phyloP scores from a whole-genome alignment of 1,284 basidiomycete genomes.

The Leucoagaricus sp. region DNA sequence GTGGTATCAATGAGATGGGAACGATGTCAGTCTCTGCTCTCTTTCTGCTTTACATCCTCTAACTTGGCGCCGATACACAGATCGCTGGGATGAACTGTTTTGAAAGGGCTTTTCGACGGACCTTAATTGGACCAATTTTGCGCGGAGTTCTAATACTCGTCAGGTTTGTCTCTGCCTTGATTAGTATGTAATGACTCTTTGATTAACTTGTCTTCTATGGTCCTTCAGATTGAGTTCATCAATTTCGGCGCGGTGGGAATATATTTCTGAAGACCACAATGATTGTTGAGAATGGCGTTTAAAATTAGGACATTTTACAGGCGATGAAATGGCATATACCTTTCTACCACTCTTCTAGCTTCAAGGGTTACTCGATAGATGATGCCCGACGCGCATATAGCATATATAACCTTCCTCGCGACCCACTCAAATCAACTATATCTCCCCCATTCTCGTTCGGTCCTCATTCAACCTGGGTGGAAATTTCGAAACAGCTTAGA shows the following conservation, averaged over 20 bases:
- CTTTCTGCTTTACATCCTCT: neutral
- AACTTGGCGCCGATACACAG: constrained; percentile 46
- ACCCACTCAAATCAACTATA: constrained; percentile 74
- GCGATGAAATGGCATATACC: constrained; percentile 79
- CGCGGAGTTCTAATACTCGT: constrained; percentile 74
- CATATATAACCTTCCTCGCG: constrained; percentile 82
- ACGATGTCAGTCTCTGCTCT: constrained; percentile 59
- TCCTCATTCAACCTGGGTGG: constrained; percentile 60
- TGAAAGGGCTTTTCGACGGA: constrained; percentile 95
- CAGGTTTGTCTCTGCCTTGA: constrained; percentile 29
- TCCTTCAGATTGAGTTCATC: constrained; percentile 77
- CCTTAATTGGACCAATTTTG: constrained; percentile 98
- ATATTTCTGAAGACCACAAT: constrained; percentile 71
- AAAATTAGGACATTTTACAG: constrained; percentile 88
- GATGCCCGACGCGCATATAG: constrained; percentile 90
- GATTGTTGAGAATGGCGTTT: constrained; percentile 77
- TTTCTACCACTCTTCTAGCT: neutral
- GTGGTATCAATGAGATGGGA: constrained; percentile 60
- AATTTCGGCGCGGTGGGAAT: constrained; percentile 95
- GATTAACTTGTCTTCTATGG: neutral
- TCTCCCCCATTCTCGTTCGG: constrained; percentile 75
- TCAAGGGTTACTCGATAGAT: constrained; percentile 40
- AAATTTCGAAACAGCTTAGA: constrained; percentile 76
- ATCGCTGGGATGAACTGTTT: constrained; percentile 81
- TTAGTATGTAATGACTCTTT: neutral